phyloP scores from a whole-genome alignment of 805 yeast genomes.

The Lachancea fermentati region DNA sequence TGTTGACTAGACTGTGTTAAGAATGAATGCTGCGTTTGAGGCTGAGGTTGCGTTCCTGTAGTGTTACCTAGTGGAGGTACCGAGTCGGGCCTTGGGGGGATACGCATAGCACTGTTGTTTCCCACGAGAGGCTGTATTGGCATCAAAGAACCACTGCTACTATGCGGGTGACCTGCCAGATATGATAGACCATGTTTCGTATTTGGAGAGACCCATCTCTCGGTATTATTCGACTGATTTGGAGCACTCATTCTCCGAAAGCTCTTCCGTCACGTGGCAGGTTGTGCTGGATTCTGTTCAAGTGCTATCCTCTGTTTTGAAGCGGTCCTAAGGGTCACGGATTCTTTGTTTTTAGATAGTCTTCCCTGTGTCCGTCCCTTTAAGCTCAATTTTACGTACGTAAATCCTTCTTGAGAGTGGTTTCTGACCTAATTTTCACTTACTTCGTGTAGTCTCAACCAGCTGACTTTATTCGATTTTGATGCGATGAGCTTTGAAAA shows the following conservation, averaged over 20 bases:
- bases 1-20: slow-evolving; percentile 5
- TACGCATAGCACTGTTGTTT: slow-evolving; percentile 2
- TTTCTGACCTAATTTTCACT: background rate
- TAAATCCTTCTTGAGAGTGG: background rate
- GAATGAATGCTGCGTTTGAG: slow-evolving; percentile 4
- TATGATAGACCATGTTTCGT: background rate
- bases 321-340: background rate
- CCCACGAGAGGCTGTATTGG: slow-evolving; percentile 3
- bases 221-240: background rate
- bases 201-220: background rate
- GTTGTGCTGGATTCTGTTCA: background rate
- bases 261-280: background rate
- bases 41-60: background rate
- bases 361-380: background rate
- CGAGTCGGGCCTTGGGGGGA: slow-evolving; percentile 1
- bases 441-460: background rate
- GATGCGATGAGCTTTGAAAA: slow-evolving; percentile 1
- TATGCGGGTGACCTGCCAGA: background rate
- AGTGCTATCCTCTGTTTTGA: background rate
- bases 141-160: background rate
- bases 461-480: background rate
- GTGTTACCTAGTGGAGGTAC: slow-evolving; percentile 5
- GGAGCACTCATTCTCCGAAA: background rate
- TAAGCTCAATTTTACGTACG: background rate
- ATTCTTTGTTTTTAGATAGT: background rate